Percentiles rank a stretch among this genome's conserved stretches.
These are phyloP conservation scores for Lagenidium giganteum DNA, from an alignment of 352 stramenopile genomes.

Conservation along the genomic window DNA sequence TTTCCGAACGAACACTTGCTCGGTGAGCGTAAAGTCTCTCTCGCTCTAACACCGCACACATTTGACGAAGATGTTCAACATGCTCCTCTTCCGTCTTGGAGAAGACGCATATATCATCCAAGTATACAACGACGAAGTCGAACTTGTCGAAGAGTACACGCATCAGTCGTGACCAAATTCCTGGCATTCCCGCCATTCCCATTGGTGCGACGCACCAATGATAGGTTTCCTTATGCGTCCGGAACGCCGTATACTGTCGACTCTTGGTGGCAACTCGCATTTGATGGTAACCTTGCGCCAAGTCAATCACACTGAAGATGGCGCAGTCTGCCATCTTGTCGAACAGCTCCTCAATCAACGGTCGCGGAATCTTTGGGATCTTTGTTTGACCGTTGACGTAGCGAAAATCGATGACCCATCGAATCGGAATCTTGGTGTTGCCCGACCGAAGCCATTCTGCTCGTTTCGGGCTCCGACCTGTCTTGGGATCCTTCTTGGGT, in stretches of 20 bases:
- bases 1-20: conserved; percentile 23
- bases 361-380: too few relatives aligned
- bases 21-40: conserved; percentile 16
- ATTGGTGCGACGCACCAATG: conserved; percentile 38
- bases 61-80: conserved; percentile 13
- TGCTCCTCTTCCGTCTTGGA: conserved; percentile 13
- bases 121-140: conserved; percentile 28
- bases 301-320: conserved; percentile 17
- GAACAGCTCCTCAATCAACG: too few relatives aligned
- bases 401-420: too few relatives aligned
- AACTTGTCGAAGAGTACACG: conserved; percentile 22
- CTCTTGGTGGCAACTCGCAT: conserved; percentile 7
- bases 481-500: too few relatives aligned
- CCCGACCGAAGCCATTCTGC: too few relatives aligned
- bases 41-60: conserved; percentile 17
- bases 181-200: conserved; percentile 31
- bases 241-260: conserved; percentile 28
- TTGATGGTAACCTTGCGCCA: conserved; percentile 28
- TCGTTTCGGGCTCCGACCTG: too few relatives aligned
- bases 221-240: conserved; percentile 24
- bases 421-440: too few relatives aligned
- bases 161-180: conserved; percentile 33
- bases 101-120: conserved; percentile 35
- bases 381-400: too few relatives aligned
- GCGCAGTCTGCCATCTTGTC: too few relatives aligned